These are phyloP conservation scores for Alternaria gansuensis DNA, from an alignment of 2,329 filamentous ascomycete genomes.

Conservation along the genomic window DNA sequence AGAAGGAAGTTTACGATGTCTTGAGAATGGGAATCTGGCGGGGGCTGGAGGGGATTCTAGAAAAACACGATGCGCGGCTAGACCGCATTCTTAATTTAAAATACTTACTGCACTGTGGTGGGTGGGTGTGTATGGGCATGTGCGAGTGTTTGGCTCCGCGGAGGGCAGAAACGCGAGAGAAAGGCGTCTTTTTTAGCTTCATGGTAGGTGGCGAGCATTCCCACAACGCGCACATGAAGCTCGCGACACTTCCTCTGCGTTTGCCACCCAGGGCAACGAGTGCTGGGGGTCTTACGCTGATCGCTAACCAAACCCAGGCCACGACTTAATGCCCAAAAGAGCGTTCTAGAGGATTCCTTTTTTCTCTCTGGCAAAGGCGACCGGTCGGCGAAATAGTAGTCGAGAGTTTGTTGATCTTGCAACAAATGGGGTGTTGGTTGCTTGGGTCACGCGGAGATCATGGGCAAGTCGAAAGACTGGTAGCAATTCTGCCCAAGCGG, in stretches of 20 bases:
- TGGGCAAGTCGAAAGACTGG: conserved; percentile 1
- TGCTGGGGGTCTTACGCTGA: not conserved
- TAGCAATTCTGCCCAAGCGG: conserved; percentile 5
- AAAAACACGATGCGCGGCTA: conserved; percentile 20
- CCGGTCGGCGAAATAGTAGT: conserved; percentile 6
- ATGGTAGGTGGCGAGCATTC: conserved; percentile 1
- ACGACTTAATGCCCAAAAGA: not conserved
- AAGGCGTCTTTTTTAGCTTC: conserved; percentile 7
- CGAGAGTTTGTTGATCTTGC: conserved; percentile 2
- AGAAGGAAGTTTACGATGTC: conserved; percentile 13
- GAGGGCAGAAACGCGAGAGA: not conserved
- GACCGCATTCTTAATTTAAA: conserved; percentile 25
- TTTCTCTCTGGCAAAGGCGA: not conserved
- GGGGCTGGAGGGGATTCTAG: conserved; percentile 12
- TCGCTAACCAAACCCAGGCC: not conserved
- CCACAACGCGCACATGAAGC: conserved; percentile 9
- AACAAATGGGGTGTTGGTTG: conserved; percentile 1
- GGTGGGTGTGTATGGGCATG: not conserved
- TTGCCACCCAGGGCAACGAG: conserved; percentile 5
- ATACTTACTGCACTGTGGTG: conserved; percentile 1
- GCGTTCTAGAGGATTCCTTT: not conserved
- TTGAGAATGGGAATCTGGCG: conserved; percentile 21
- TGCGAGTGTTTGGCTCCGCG: conserved; percentile 11
- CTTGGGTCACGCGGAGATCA: conserved; percentile 4
- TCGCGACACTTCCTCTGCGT: conserved; percentile 11